phyloP scores from a whole-genome alignment of 352 stramenopile species.

The Heterotrichella gracilis region DNA sequence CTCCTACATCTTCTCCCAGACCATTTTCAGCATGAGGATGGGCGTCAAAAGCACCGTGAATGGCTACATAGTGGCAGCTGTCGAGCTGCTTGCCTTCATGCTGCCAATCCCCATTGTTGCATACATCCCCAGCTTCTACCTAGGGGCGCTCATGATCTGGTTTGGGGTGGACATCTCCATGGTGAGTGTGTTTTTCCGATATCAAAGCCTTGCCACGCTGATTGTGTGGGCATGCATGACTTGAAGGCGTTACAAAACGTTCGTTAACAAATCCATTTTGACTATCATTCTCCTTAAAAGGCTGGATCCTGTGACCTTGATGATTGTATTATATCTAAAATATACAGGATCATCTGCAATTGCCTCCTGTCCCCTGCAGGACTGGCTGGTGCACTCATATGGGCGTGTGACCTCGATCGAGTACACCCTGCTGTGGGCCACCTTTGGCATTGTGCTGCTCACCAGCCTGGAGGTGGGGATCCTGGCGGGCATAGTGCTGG shows the following conservation, averaged over 20 bases:
- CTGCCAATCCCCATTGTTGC: conserved; percentile 23
- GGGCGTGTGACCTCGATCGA: conserved; percentile 16
- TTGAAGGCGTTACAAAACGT: no score
- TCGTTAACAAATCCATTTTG: no score
- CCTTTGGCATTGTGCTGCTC: conserved; percentile 20
- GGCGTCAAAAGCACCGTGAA: conserved; percentile 50
- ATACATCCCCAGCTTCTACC: conserved; percentile 32
- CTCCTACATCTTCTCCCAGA: conserved; percentile 16
- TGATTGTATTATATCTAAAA: no score
- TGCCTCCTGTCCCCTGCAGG: conserved; percentile 32
- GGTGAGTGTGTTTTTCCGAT: no score
- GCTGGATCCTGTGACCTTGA: no score
- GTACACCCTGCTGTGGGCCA: conserved; percentile 20
- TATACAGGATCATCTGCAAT: no score
- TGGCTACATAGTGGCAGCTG: conserved; percentile 46
- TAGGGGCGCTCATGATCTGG: conserved; percentile 35
- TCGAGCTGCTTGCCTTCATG: conserved; percentile 36
- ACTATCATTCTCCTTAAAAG: no score
- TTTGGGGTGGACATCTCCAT: no score
- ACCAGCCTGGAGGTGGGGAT: conserved; percentile 20
- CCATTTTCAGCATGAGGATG: conserved; percentile 50
- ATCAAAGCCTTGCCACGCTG: no score
- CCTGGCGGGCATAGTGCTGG: conserved; percentile 17
- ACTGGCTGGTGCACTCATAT: conserved; percentile 28
- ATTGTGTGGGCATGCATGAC: no score